Evolutionary conservation across 2,329 filamentous ascomycete genomes (phyloP).

Genomic region (Chlorencoelia australis): DNA sequence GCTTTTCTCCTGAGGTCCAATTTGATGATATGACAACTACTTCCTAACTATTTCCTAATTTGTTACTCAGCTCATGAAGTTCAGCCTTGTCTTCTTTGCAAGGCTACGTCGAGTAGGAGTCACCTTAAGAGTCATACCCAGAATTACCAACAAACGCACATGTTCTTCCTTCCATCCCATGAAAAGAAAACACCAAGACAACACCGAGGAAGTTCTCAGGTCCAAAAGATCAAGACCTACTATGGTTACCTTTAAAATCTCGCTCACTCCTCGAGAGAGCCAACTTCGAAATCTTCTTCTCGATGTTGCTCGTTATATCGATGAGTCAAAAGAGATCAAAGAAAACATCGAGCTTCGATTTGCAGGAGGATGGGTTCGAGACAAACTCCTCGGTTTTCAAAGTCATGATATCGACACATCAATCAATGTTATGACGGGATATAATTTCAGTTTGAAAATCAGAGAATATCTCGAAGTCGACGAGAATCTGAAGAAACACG

Average conservation of each 20-base stretch:
- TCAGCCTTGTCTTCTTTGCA: too few relatives aligned
- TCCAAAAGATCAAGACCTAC: slow-evolving; percentile 13
- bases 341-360: slow-evolving; percentile 59
- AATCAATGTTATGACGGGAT: slow-evolving; percentile 78
- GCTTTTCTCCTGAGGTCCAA: too few relatives aligned
- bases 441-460: slow-evolving; percentile 60
- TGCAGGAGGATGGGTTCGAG: slow-evolving; percentile 81
- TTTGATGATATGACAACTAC: too few relatives aligned
- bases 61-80: too few relatives aligned
- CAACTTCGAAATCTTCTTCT: slow-evolving; percentile 68
- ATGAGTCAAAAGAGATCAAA: slow-evolving; percentile 36
- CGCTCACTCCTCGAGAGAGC: slow-evolving; percentile 59
- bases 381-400: slow-evolving; percentile 63
- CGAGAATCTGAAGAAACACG: slow-evolving; percentile 51
- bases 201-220: slow-evolving; percentile 15
- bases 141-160: slow-evolving; percentile 11
- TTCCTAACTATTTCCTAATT: too few relatives aligned
- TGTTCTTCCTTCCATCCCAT: slow-evolving; percentile 16
- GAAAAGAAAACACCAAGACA: slow-evolving; percentile 28
- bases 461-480: slow-evolving; percentile 55
- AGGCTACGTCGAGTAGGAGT: too few relatives aligned
- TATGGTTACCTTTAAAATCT: slow-evolving; percentile 29
- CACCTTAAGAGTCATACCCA: slow-evolving; percentile 1
- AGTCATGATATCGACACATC: slow-evolving; percentile 80
- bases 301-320: slow-evolving; percentile 66